phyloP scores from a whole-genome alignment of 78 protist genomes.

The Pelomyxa schiedti region DNA sequence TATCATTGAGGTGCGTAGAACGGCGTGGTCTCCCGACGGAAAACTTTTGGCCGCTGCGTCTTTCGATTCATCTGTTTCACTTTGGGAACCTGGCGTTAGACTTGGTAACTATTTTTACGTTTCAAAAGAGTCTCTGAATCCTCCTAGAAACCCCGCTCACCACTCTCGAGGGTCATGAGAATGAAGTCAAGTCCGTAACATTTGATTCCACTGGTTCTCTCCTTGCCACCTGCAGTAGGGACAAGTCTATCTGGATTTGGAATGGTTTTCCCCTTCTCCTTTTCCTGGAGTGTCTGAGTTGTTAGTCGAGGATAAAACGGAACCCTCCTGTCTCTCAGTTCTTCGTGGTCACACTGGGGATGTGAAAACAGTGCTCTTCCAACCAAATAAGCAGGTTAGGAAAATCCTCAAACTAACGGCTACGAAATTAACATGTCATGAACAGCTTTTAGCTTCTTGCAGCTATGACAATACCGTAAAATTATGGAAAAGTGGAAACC shows the following conservation, averaged over 20 bases:
- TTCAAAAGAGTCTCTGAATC: no score
- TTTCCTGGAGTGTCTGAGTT: no score
- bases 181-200: constrained; percentile 82
- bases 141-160: no score
- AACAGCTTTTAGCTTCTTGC: constrained; percentile 35
- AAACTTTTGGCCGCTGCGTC: no score
- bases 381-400: constrained; percentile 46
- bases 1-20: no score
- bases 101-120: no score
- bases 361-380: constrained; percentile 78
- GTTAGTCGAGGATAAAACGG: constrained; percentile 48
- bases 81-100: no score
- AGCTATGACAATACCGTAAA: constrained; percentile 81
- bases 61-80: no score
- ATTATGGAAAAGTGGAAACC: constrained; percentile 69
- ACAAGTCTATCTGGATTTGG: constrained; percentile 93
- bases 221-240: constrained; percentile 91
- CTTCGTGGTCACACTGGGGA: constrained; percentile 82
- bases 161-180: constrained; percentile 92
- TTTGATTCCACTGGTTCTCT: constrained; percentile 59
- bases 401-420: background rate
- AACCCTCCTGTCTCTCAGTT: constrained; percentile 76
- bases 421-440: background rate
- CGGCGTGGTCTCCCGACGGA: no score
- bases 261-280: background rate